Percentiles rank a stretch among this genome's conserved stretches.
Evolutionary conservation across 768 basidiomycete genomes (phyloP).

Genomic region (Leccinum imitatum): DNA sequence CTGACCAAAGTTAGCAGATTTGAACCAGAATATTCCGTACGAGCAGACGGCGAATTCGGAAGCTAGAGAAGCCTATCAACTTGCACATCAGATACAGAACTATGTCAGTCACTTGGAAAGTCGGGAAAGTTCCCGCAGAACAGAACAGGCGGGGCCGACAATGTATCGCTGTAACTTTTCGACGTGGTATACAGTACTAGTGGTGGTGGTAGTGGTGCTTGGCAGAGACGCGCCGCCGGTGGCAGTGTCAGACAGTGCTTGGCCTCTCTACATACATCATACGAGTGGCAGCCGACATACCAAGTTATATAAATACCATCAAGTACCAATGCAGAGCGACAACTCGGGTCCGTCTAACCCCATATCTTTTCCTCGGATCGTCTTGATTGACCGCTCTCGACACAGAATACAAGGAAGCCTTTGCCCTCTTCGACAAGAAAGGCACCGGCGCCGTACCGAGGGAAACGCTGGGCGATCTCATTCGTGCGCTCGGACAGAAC

Average conservation of each 20-base stretch:
- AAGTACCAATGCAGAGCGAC: slow-evolving; percentile 39
- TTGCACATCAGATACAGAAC: background rate
- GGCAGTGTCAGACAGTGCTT: background rate
- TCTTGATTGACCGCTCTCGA: slow-evolving; percentile 5
- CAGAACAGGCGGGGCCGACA: too few relatives aligned
- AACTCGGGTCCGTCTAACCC: slow-evolving; percentile 43
- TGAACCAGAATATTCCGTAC: background rate
- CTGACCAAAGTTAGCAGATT: background rate
- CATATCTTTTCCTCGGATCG: background rate
- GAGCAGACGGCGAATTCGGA: background rate
- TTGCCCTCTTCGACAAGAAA: slow-evolving; percentile 96
- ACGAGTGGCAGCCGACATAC: background rate
- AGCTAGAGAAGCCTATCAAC: too few relatives aligned
- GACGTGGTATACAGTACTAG: background rate
- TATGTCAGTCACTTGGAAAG: background rate
- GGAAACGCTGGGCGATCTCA: slow-evolving; percentile 86
- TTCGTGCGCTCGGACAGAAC: slow-evolving; percentile 95
- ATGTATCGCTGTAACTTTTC: background rate
- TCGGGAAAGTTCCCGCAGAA: background rate
- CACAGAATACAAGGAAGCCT: slow-evolving; percentile 95
- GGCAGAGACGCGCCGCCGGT: background rate
- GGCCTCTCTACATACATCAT: too few relatives aligned
- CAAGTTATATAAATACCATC: background rate
- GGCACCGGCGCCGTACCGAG: slow-evolving; percentile 89
- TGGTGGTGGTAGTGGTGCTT: too few relatives aligned